phyloP scores from a whole-genome alignment of 2,329 filamentous ascomycete genomes.

The Exophiala phaeomuriformis region DNA sequence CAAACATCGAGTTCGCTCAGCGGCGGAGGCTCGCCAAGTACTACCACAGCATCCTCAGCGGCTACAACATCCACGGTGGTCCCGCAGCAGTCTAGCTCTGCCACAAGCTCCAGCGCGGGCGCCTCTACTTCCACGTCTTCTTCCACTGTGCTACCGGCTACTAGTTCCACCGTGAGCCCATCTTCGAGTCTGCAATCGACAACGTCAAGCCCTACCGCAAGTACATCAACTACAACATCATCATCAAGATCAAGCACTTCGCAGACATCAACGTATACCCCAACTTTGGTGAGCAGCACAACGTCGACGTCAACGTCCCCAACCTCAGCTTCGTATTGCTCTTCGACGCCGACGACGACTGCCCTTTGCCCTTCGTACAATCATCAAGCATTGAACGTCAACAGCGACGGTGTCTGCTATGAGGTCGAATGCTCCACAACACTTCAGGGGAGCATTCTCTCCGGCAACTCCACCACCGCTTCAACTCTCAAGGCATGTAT shows the following conservation, averaged over 20 bases:
- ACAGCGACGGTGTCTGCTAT: conserved; percentile 19
- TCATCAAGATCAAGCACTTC: conserved; percentile 24
- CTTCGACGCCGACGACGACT: conserved; percentile 11
- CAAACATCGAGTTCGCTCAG: not conserved
- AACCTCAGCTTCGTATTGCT: conserved; percentile 5
- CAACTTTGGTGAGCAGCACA: conserved; percentile 27
- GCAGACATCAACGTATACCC: conserved; percentile 34
- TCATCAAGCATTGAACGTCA: conserved; percentile 20
- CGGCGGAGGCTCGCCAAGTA: not conserved
- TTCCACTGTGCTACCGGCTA: not conserved
- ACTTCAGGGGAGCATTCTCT: conserved; percentile 10
- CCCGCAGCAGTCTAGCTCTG: not conserved
- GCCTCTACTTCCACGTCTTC: not conserved
- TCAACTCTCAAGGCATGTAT: conserved; percentile 15
- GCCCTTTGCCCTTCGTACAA: conserved; percentile 19
- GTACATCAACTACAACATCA: not conserved
- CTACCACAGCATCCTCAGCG: not conserved
- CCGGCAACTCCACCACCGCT: conserved; percentile 12
- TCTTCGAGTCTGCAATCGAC: not conserved
- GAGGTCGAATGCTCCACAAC: conserved; percentile 18
- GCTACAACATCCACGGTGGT: not conserved
- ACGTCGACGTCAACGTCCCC: conserved; percentile 22
- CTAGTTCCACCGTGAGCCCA: no score
- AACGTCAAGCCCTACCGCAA: not conserved
- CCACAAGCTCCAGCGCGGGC: not conserved